A percentile compares a stretch with the other conserved stretches of the same genome.
These are phyloP conservation scores for Penicillium bialowiezense DNA, from an alignment of 495 filamentous ascomycete genomes.

Conservation along the genomic window DNA sequence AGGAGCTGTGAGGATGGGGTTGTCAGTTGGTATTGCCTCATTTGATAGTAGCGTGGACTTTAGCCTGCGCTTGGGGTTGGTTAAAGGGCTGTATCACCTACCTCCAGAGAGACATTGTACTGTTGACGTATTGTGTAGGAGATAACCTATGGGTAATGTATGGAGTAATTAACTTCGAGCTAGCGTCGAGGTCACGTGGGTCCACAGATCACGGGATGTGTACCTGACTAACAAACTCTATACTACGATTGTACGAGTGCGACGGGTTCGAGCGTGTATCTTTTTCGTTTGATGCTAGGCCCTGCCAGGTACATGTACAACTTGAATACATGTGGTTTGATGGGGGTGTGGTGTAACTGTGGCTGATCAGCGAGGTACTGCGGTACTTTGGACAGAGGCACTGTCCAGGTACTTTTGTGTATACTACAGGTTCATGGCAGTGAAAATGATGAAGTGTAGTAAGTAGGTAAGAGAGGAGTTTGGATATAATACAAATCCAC, in stretches of 20 bases:
- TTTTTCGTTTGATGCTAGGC: neutral
- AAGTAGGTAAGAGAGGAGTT: too few species aligned
- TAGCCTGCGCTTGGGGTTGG: neutral
- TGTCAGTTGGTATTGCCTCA: slow-evolving; percentile 5
- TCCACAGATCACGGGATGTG: slow-evolving; percentile 6
- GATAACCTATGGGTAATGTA: too few species aligned
- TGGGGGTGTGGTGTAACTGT: slow-evolving; percentile 16
- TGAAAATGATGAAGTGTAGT: too few species aligned
- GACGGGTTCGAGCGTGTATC: slow-evolving; percentile 3
- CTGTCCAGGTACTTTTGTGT: neutral
- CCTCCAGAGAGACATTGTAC: slow-evolving; percentile 41
- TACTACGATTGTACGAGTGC: slow-evolving; percentile 1
- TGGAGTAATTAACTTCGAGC: neutral
- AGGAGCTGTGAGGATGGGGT: slow-evolving; percentile 42
- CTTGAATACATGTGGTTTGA: slow-evolving; percentile 6
- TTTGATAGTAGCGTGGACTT: neutral
- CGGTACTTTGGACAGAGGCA: slow-evolving; percentile 10
- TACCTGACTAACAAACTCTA: slow-evolving; percentile 6
- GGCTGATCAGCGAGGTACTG: slow-evolving; percentile 9
- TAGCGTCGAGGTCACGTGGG: slow-evolving; percentile 17
- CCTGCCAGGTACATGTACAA: slow-evolving; percentile 17
- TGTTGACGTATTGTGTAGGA: neutral
- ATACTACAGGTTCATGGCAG: neutral
- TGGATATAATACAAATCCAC: neutral
- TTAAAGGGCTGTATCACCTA: slow-evolving; percentile 10